Conservation (phyloP, 106 monocot species). For the Cymbidium sinense region DNA sequence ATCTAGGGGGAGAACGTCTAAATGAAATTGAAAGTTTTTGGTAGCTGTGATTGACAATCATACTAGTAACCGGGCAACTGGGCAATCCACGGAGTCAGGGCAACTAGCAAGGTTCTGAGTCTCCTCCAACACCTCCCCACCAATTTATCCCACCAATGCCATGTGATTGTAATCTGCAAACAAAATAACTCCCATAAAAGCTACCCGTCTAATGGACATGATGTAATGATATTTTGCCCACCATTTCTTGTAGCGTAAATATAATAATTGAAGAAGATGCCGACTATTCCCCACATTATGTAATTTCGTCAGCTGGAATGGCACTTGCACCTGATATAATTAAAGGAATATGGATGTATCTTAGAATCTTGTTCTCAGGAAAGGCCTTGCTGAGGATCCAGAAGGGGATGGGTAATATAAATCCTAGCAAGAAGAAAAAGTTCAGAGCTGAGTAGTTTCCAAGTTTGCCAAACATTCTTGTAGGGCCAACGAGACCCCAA, state of each 20-base stretch:
- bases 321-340: constrained; percentile 40
- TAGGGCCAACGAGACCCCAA: constrained; percentile 81
- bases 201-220: constrained; percentile 61
- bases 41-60: no score
- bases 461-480: constrained; percentile 47
- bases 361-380: constrained; percentile 53
- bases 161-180: background rate
- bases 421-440: constrained; percentile 64
- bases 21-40: no score
- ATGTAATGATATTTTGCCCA: constrained; percentile 79
- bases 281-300: constrained; percentile 53
- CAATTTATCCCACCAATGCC: constrained; percentile 3
- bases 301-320: constrained; percentile 60
- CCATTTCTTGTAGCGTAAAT: constrained; percentile 58
- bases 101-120: background rate
- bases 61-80: background rate
- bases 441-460: constrained; percentile 32
- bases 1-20: no score
- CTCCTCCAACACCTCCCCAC: background rate
- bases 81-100: constrained; percentile 27
- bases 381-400: constrained; percentile 42
- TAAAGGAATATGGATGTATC: constrained; percentile 62
- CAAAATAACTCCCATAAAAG: constrained; percentile 57
- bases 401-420: constrained; percentile 49
- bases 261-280: constrained; percentile 58